Evolutionary conservation across 495 filamentous ascomycete genomes (phyloP), one percentile per base, ranked within the genome.

Genomic region (Penicillium daleae): DNA sequence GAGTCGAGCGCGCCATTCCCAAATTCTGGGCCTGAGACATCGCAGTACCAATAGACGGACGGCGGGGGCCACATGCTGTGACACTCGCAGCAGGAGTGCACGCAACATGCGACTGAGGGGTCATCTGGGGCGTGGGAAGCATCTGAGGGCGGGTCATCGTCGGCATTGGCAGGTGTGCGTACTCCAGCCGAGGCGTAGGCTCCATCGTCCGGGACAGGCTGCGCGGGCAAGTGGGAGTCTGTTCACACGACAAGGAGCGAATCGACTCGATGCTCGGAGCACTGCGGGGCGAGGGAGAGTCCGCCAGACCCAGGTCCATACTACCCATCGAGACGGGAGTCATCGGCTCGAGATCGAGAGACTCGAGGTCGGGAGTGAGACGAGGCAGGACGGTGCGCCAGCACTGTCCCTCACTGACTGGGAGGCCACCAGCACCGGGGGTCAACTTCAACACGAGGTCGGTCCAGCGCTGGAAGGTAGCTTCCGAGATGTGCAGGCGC

Each of bases 41-140:
- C 35, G 91, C 92, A 56, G 86, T 81, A 66, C 87, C 81, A 86
- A 96, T 93, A 19, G 91, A 90, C 5, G 86, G 82, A 60, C 77
- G 86, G 68, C 80, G 80, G 73, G 74, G 81, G 72, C 70, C 79
- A 37, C 77, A 78, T 57, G 76, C 74, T 58, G 76, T 80, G 76
- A 83, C 82, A 89, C 90, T 89, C 90, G 82, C 93, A 79, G 93
- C 93, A 91, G 94, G 94, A 90, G 93, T 96, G 78, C 80, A 85
- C 69, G 87, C 87, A 74, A 85, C 83, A 64, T 83, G 84, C 35
- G 83, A 82, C 69, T 92, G 89, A n/a, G 92, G 92, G 19, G 92
- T 93, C 75, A 94, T 75, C 67, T 87, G 86, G 57, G 92, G 91
- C 2, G 92, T 96, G 13, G 90, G 92, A 64, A 93, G 79, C 56